Base-by-base conservation (phyloP, 306 rosid species). In the Albizia julibrissin region DNA sequence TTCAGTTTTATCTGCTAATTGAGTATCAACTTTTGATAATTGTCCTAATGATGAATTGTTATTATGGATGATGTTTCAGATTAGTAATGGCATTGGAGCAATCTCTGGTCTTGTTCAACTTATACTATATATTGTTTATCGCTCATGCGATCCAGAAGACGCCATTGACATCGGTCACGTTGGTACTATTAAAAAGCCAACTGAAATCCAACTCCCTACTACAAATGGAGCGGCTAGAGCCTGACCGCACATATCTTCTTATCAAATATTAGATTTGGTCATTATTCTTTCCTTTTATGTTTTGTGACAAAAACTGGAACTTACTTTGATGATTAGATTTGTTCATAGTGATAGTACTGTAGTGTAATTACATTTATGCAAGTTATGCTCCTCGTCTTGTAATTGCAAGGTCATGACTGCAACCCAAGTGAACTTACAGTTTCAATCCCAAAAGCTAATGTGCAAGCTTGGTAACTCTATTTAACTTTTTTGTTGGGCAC, bases 11-110 rank as follows among this genome's bases (percentile, higher is more conserved):
- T 33, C 13, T 15, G 4, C 5, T 69, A 67, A 21, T 37, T 1
- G 6, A 6, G n/a, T 21, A 69, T 40, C 27, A 11, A 15, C 29
- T 69, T 39, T 0, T 39, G 50, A 10, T 37, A 9, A 68, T 37
- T 40, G 31, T 40, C 27, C 19, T 69, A n/a, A 3, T n/a, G 27
- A 69, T 40, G 26, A 5, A 9, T 69, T 62, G 34, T 0, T 70
- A 2, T 43, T 8, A 13, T 71, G 19, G 21, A n/a, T 72, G n/a
- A 21, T 82, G 10, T 76, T 80, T 79, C 88, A 94, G 98, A 79
- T 90, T 0, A 89, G 98, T 85, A 94, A 92, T 22, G 61, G 97
- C 14, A 43, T 94, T 1, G 97, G 98, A 29, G 94, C 90, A 58
- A 1, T 90, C 11, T 83, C 91, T 18, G 97, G 97, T 22, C 44